Evolutionary conservation across 2,329 filamentous ascomycete genomes (phyloP), one percentile per base, ranked within the genome.

Genomic region (Ceratocystiopsis minuta): DNA sequence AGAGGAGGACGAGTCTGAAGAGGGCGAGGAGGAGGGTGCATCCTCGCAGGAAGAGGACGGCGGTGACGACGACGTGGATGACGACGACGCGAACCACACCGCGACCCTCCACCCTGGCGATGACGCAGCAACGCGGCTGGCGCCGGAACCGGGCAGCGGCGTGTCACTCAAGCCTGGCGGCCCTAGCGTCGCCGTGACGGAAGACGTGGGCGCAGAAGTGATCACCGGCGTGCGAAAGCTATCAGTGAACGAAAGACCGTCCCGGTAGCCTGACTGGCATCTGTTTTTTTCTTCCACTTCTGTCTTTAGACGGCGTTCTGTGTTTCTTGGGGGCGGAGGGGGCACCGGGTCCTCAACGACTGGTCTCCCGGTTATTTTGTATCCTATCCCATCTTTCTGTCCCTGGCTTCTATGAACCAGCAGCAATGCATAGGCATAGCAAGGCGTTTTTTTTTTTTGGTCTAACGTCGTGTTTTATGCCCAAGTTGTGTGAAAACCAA

Each of bases 191-290:
- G 36, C 33, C 16, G 44, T 37, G 6, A 32, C 33, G 12, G 14
- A 34, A 15, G 73, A 77, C 49, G 43, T 64, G 12, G 59, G 62
- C 42, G 73, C 70, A 3, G 71, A 77, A 54, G 50, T 73, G 24
- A 75, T 77, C 42, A 75, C 72, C 16, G 73, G 73, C 42, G 56
- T 78, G 57, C 64, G 66, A 57, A 62, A 70, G 46, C 54, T 77
- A 40, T 60, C 61, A 40, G 48, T 72, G 33, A 63, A 67, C 3
- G 24, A 10, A 10, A 28, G 11, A 10, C 5, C 24, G 24, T 28
- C 24, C 6, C 7, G 24, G 11, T 10, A 10, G 24, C 24, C 31
- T 32, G 42, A 6, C 28, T 24, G 24, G 14, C 35, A 13, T 36
- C 13, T 16, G 14, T 16, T 17, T 28, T 28, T 10, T 28, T 28